Base-by-base conservation (phyloP, 2,329 filamentous ascomycete species). In the Helotiales sp. region DNA sequence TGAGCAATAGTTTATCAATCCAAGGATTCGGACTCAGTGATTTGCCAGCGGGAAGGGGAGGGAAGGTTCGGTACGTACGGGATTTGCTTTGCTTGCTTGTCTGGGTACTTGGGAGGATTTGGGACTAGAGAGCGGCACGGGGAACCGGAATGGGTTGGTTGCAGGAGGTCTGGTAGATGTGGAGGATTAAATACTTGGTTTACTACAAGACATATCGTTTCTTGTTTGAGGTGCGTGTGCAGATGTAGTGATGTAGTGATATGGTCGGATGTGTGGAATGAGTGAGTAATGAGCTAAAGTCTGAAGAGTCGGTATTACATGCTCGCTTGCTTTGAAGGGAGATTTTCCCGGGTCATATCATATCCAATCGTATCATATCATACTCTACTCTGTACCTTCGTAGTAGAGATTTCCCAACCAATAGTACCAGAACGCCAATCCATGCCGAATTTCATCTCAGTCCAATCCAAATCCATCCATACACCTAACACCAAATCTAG, bases 301-400 rank as follows among this genome's bases (percentile, higher is more conserved):
- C 1, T 24, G 8, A 24, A 20, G 11, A 8, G 11, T 17, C 15
- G 11, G 10, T 20, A 40, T 34, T 40, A 22, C 11, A 26, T 34
- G 8, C 30, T 22, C n/a, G 54, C 54, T 37, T 43, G 11, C n/a
- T n/a, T 2, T 45, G 57, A 60, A 60, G 15, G 57, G 57, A 60
- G 24, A 60, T 20, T 60, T 30, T 60, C 30, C 57, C 26, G 26
- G n/a, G 17, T 13, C 20, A 26, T 60, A n/a, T 60, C 17, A 2
- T 60, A 17, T 60, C 54, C n/a, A 45, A n/a, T 60, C 17, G 2
- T 60, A 17, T 60, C 54, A 7, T 60, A 26, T 47, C 54, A 10
- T 40, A 40, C 28, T 11, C 47, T 50, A 54, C 11, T 0, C 22
- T 26, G 22, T 26, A 26, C 22, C 6, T 11, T 22, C 2, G 30